phyloP scores from a whole-genome alignment of 129 eudicot genomes.

The Heracleum sosnowskyi region DNA sequence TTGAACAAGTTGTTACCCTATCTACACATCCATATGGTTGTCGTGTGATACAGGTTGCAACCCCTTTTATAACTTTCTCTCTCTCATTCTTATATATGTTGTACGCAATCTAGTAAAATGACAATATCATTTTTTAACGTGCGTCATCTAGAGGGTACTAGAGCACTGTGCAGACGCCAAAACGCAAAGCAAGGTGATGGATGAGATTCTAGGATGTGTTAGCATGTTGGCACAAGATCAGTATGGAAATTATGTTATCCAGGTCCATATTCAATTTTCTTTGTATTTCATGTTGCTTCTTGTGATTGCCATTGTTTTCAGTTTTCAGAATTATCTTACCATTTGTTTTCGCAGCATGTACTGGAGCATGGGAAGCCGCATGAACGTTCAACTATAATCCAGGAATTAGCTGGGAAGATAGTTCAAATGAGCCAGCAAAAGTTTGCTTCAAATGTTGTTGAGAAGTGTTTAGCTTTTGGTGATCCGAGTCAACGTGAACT shows the following conservation, averaged over 20 bases:
- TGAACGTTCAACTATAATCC: slow-evolving; percentile 37
- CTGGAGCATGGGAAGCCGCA: slow-evolving; percentile 42
- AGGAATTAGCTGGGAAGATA: slow-evolving; percentile 29
- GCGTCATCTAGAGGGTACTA: slow-evolving; percentile 30
- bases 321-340: not conserved
- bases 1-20: slow-evolving; percentile 32
- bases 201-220: slow-evolving; percentile 44
- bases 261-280: slow-evolving; percentile 19
- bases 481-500: slow-evolving; percentile 29
- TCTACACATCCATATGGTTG: slow-evolving; percentile 60
- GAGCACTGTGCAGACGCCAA: slow-evolving; percentile 40
- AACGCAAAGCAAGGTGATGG: slow-evolving; percentile 22
- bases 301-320: not conserved
- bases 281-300: not conserved
- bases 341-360: slow-evolving; percentile 35
- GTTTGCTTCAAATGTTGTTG: slow-evolving; percentile 55
- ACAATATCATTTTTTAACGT: not conserved
- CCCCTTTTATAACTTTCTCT: not conserved
- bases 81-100: not conserved
- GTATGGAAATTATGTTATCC: slow-evolving; percentile 56
- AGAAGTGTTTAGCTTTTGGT: slow-evolving; percentile 44
- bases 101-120: not conserved
- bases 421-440: slow-evolving; percentile 53
- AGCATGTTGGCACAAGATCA: slow-evolving; percentile 42
- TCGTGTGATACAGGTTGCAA: slow-evolving; percentile 52